Conservation (phyloP, 2,329 filamentous ascomycete genomes). For the Cladosporium velox region DNA sequence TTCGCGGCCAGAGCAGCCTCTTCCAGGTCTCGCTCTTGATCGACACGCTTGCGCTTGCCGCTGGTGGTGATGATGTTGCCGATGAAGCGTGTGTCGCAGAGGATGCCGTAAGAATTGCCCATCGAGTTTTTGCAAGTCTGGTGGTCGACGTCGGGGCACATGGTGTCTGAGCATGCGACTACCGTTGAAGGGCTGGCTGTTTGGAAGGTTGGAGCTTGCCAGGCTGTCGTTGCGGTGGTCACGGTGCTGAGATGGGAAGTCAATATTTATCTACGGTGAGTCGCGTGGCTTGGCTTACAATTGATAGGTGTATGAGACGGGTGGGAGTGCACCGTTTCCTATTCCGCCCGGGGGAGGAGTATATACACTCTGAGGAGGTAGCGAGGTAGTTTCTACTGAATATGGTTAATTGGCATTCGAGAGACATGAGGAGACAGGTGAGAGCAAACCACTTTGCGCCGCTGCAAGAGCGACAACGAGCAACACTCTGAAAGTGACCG, state of each 20-base stretch:
- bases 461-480: not conserved
- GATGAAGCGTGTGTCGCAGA: constrained; percentile 26
- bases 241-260: constrained; percentile 16
- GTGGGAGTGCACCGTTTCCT: constrained; percentile 7
- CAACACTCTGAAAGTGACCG: not conserved
- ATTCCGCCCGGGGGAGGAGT: not conserved
- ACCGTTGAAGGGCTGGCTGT: constrained; percentile 17
- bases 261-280: not conserved
- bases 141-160: constrained; percentile 25
- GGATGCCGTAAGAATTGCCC: constrained; percentile 24
- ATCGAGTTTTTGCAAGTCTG: constrained; percentile 23
- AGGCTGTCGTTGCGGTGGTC: constrained; percentile 26
- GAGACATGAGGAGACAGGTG: not conserved
- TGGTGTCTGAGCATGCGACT: constrained; percentile 23
- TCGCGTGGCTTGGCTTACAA: not conserved
- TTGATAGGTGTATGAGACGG: constrained; percentile 22
- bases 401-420: not conserved
- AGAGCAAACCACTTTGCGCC: not conserved
- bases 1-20: constrained; percentile 17
- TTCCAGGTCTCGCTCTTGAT: constrained; percentile 14
- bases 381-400: not conserved
- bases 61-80: constrained; percentile 27
- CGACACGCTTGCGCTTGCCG: constrained; percentile 24
- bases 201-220: constrained; percentile 24
- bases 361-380: constrained; percentile 9